Conservation (phyloP, 306 rosid species). For the Trifolium dubium region DNA sequence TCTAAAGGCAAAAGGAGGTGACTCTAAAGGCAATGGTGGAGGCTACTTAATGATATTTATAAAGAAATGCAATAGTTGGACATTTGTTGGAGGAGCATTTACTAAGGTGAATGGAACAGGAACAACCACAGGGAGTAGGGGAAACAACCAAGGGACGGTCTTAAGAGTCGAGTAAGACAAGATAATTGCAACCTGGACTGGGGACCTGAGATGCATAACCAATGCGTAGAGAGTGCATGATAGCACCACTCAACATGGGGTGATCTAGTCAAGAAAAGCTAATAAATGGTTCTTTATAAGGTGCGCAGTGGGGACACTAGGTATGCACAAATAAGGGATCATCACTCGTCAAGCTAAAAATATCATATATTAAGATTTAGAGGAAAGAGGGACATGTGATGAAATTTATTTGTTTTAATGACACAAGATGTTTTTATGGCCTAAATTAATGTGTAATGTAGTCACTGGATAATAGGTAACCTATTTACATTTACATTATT, state of each 20-base stretch:
- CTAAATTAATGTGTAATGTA: not conserved
- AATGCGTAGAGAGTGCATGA: not conserved
- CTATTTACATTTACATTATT: conserved; percentile 11
- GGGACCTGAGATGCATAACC: not conserved
- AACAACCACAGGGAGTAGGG: not conserved
- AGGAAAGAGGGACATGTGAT: not conserved
- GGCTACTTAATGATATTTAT: not conserved
- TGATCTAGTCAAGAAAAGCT: not conserved
- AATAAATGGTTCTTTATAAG: not conserved
- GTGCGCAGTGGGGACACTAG: not conserved
- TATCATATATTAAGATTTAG: not conserved
- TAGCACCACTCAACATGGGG: not conserved
- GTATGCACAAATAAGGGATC: not conserved
- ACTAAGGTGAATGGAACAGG: not conserved
- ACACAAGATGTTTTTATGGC: not conserved
- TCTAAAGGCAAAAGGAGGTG: not conserved
- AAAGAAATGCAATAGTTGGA: not conserved
- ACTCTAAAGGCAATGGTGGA: too few relatives aligned
- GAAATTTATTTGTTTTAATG: not conserved
- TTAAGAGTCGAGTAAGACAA: not conserved
- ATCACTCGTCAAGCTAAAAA: not conserved
- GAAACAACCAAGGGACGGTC: not conserved
- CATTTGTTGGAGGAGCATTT: not conserved
- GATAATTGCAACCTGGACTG: not conserved
- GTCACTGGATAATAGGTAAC: not conserved